Percentiles rank a stretch among this genome's conserved stretches.
Evolutionary conservation across 495 filamentous ascomycete genomes (phyloP).

Genomic region (Aspergillus baeticus): DNA sequence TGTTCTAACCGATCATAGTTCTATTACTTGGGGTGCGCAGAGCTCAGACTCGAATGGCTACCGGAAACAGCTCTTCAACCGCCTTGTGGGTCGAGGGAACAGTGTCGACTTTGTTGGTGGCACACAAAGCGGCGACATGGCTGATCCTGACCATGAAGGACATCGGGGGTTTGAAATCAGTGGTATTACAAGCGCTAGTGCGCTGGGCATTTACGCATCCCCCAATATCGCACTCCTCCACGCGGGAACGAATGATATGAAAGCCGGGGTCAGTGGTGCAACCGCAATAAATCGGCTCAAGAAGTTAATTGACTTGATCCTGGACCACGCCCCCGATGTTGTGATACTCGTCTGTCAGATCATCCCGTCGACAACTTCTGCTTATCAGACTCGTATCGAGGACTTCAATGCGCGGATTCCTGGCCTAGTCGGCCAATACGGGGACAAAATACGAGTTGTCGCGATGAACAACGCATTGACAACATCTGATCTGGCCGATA

Average conservation of each 20-base stretch:
- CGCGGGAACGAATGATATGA: slow-evolving; percentile 5
- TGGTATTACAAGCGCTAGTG: not conserved
- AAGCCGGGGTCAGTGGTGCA: not conserved
- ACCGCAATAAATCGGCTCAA: not conserved
- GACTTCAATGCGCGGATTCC: not conserved
- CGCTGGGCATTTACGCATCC: not conserved
- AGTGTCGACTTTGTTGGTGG: not conserved
- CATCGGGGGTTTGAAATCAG: not conserved
- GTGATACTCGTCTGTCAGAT: not conserved
- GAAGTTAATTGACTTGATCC: not conserved
- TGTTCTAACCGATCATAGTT: too few relatives aligned
- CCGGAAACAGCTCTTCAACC: not conserved
- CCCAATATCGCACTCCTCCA: slow-evolving; percentile 1
- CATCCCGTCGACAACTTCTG: not conserved
- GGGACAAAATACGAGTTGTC: too few relatives aligned
- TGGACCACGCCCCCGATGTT: not conserved
- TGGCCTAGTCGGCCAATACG: too few relatives aligned
- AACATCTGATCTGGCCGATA: too few relatives aligned
- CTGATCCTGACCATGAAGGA: not conserved
- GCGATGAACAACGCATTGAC: too few relatives aligned
- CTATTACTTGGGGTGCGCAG: not conserved
- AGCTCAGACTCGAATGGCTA: not conserved
- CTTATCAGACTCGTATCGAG: too few relatives aligned
- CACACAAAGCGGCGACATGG: not conserved
- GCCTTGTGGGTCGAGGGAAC: not conserved